Evolutionary conservation across 73 alveolate species (phyloP), one percentile per base, ranked within the genome.

Genomic region (Symbiodinium pilosum): DNA sequence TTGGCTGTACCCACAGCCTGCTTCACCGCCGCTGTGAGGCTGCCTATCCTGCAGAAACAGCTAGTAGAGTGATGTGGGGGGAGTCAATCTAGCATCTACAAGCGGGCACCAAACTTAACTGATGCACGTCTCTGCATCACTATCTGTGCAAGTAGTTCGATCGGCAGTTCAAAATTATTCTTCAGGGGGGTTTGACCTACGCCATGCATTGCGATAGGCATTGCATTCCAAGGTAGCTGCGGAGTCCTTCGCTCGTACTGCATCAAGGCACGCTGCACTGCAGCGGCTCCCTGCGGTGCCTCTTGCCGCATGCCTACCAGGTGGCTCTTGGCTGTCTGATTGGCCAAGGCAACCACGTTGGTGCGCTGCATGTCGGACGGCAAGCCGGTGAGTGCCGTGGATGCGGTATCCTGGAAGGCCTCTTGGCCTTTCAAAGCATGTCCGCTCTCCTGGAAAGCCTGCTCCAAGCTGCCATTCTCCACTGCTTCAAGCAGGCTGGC

Each of bases 381-480:
- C 81, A 64, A 38, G 81, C 81, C 81, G 24, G 81, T 64, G 81
- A 64, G 77, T 32, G 81, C 81, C 30, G 81, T 64, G 30, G 81
- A 64, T 64, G 81, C 6, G 0, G 81, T 64, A 38, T 64, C 81
- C 81, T 28, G 81, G 39, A 64, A 28, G 34, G 81, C 38, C 34
- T 8, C 81, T 64, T 64, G 30, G 12, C 8, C 81, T 64, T 64
- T 20, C 39, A 26, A 18, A 38, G 9, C 81, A 28, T 64, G 77
- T 64, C 81, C 81, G 81, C 39, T 28, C 81, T 20, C 38, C 81
- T 24, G 40, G 40, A 64, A 64, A 38, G 81, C 81, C 20, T 24
- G 73, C 38, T 64, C 81, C 38, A 64, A 64, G 38, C 81, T 64
- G 81, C 81, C 81, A 64, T 64, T 28, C 81, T 64, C 81, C 32